Conservation (phyloP, 2,329 filamentous ascomycete species). For the Phaeosphaeriaceae sp. region DNA sequence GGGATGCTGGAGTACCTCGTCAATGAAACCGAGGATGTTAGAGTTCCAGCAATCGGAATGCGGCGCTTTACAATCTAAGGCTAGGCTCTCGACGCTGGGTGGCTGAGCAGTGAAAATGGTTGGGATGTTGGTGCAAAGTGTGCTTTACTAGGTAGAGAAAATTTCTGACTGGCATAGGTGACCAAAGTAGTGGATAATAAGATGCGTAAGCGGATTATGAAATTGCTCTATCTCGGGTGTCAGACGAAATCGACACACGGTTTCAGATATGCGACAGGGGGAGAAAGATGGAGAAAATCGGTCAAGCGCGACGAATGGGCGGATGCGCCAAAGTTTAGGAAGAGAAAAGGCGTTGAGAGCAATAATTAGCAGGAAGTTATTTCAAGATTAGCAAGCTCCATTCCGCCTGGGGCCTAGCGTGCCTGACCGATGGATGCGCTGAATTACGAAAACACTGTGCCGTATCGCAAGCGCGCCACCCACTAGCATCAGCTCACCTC, state of each 20-base stretch:
- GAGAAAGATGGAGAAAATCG: conserved; percentile 11
- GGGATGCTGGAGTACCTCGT: neutral
- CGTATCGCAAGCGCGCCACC: conserved; percentile 22
- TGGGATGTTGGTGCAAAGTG: neutral
- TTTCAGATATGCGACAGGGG: conserved; percentile 17
- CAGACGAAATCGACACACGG: neutral
- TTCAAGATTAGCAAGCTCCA: conserved; percentile 33
- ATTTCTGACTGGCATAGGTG: neutral
- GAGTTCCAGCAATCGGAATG: neutral
- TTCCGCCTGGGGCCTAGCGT: conserved; percentile 33
- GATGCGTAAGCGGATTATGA: neutral
- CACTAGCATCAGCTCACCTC: conserved; percentile 19
- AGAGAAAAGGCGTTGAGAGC: conserved; percentile 6
- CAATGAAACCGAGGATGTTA: neutral
- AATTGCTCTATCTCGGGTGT: conserved; percentile 2
- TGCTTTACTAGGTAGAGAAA: too few species aligned
- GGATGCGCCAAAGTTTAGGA: conserved; percentile 1
- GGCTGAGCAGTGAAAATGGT: neutral
- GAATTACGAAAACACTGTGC: conserved; percentile 33
- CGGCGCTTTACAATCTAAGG: neutral
- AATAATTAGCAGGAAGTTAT: conserved; percentile 38
- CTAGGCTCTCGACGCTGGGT: neutral
- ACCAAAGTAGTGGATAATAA: neutral
- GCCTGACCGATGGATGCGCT: conserved; percentile 30
- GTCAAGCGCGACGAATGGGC: neutral